phyloP scores from a whole-genome alignment of 139 green algal species.

The Eudorina sp. region DNA sequence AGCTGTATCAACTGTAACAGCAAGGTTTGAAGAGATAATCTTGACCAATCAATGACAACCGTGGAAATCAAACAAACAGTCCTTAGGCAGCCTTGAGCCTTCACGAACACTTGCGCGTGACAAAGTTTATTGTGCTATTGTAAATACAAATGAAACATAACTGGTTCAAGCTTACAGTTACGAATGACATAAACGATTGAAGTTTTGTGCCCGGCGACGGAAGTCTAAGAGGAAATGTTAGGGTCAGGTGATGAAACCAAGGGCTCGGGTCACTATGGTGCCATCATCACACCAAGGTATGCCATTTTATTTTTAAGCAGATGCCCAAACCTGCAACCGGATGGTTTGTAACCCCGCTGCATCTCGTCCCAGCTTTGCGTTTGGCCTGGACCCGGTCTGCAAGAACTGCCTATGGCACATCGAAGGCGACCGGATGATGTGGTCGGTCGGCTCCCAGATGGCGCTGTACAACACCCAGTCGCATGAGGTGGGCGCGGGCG shows the following conservation, averaged over 20 bases:
- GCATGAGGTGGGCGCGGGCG: conserved; percentile 4
- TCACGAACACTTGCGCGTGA: no score
- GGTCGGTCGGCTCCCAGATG: conserved; percentile 39
- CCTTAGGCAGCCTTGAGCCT: no score
- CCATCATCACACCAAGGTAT: conserved; percentile 50
- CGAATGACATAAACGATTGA: no score
- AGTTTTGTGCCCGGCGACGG: no score
- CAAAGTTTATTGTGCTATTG: no score
- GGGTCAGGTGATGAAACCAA: background rate
- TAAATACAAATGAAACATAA: no score
- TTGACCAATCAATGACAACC: no score
- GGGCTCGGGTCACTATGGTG: conserved; percentile 31
- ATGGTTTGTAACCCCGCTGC: background rate
- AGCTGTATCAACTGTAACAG: no score
- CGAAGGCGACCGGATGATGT: conserved; percentile 54
- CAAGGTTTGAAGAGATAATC: no score
- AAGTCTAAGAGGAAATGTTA: conserved; percentile 5
- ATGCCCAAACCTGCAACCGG: no score
- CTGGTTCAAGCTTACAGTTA: no score
- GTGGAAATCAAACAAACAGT: no score
- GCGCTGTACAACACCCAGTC: conserved; percentile 34
- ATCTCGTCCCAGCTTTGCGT: conserved; percentile 45
- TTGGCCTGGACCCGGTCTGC: conserved; percentile 43
- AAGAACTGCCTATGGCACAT: conserved; percentile 41
- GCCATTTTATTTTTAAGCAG: background rate